Conservation (phyloP, 495 filamentous ascomycete genomes). For the Aspergillus avenaceus region DNA sequence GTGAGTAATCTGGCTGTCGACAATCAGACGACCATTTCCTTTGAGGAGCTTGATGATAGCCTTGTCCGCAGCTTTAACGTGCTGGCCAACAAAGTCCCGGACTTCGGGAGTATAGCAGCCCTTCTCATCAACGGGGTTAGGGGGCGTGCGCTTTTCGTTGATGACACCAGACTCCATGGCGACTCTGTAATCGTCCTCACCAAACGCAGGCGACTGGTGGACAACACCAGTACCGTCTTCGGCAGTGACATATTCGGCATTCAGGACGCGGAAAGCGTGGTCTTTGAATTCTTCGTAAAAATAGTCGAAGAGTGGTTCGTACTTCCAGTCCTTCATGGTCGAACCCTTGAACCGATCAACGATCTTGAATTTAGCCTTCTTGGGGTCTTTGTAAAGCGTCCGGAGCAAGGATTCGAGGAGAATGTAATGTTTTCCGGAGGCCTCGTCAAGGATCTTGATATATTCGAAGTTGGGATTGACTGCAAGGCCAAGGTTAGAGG, state of each 20-base stretch:
- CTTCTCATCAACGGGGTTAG: conserved; percentile 82
- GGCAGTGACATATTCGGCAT: conserved; percentile 83
- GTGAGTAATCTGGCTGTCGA: conserved; percentile 88
- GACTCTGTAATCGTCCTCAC: conserved; percentile 94
- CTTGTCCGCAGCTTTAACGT: conserved; percentile 95
- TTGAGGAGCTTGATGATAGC: conserved; percentile 91
- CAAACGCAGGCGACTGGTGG: conserved; percentile 91
- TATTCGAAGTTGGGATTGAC: conserved; percentile 91
- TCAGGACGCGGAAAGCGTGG: conserved; percentile 76
- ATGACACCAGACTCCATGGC: conserved; percentile 76
- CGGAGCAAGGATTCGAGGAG: conserved; percentile 79
- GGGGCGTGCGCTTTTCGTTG: conserved; percentile 68
- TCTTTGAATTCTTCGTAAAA: conserved; percentile 94
- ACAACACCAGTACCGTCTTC: conserved; percentile 95
- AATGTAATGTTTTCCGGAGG: conserved; percentile 78
- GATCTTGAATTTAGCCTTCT: conserved; percentile 95
- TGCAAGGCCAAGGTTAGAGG: conserved; percentile 76
- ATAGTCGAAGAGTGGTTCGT: conserved; percentile 88
- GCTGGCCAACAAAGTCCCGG: conserved; percentile 77
- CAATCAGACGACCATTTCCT: conserved; percentile 71
- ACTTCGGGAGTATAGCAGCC: conserved; percentile 81
- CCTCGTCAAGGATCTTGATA: conserved; percentile 82
- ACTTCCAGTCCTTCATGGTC: conserved; percentile 88
- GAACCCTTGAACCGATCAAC: conserved; percentile 77
- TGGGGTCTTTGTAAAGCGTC: conserved; percentile 91